Evolutionary conservation across 495 filamentous ascomycete species (phyloP).

Genomic region (Neurospora sp.): DNA sequence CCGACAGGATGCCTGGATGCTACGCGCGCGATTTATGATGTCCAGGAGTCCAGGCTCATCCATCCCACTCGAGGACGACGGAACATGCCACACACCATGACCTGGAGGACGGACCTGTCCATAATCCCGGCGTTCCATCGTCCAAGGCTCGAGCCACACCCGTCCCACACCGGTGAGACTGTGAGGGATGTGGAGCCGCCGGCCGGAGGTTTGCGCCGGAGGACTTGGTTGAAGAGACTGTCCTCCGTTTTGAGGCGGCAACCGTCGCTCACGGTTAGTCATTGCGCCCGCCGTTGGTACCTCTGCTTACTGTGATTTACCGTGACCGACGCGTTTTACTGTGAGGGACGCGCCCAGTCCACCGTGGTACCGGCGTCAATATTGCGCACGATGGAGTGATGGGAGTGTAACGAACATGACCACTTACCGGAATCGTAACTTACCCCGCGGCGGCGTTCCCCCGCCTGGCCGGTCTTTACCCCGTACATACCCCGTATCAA

Average conservation of each 20-base stretch:
- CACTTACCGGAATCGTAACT: neutral
- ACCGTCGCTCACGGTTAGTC: neutral
- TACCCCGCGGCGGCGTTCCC: neutral
- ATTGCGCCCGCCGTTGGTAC: neutral
- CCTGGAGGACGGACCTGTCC: too few species aligned
- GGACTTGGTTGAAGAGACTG: neutral
- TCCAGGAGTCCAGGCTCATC: neutral
- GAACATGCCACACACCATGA: neutral
- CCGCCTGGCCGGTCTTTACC: neutral
- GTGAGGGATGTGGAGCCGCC: too few species aligned
- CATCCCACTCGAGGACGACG: neutral
- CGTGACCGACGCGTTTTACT: neutral
- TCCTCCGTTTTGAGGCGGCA: neutral
- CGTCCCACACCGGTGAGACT: too few species aligned
- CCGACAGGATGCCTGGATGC: neutral
- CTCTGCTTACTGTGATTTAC: neutral
- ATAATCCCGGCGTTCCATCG: neutral
- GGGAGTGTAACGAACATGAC: neutral
- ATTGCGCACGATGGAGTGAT: neutral
- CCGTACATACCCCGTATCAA: neutral
- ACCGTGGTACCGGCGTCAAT: neutral
- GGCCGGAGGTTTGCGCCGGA: too few species aligned
- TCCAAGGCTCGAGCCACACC: neutral
- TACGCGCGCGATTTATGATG: neutral
- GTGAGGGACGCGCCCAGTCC: neutral